Percentiles rank a stretch among this genome's conserved stretches.
phyloP scores from a whole-genome alignment of 2,329 filamentous ascomycete genomes.

The Remersonia thermophila region DNA sequence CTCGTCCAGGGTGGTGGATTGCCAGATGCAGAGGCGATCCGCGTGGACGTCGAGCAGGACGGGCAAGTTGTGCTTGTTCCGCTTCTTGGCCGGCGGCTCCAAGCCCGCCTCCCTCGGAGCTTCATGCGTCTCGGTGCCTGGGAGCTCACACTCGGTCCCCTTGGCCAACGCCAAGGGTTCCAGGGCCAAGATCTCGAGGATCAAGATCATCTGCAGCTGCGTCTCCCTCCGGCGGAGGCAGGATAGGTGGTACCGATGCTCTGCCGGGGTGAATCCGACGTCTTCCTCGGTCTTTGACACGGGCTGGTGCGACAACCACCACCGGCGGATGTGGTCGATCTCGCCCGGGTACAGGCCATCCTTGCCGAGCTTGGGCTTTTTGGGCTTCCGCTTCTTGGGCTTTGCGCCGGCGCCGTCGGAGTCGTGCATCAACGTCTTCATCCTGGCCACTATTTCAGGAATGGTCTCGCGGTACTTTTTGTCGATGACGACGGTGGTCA shows the following conservation, averaged over 20 bases:
- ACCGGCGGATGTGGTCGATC: conserved; percentile 49
- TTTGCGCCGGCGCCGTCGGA: conserved; percentile 36
- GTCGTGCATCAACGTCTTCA: conserved; percentile 43
- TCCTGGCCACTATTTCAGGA: conserved; percentile 45
- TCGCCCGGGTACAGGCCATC: conserved; percentile 58
- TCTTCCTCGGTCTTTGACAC: conserved; percentile 34
- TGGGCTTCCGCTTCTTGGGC: conserved; percentile 39
- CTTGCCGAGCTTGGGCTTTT: conserved; percentile 55
- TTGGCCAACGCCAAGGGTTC: conserved; percentile 37
- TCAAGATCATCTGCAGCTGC: conserved; percentile 66
- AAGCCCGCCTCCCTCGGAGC: conserved; percentile 23
- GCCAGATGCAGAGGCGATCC: conserved; percentile 74
- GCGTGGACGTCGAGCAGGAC: conserved; percentile 60
- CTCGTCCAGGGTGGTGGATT: conserved; percentile 57
- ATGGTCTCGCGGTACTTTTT: conserved; percentile 69
- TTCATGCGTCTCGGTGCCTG: conserved; percentile 29
- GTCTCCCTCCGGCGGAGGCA: conserved; percentile 63
- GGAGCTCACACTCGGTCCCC: conserved; percentile 36
- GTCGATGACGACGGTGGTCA: conserved; percentile 56
- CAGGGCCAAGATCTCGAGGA: conserved; percentile 63
- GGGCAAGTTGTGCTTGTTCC: conserved; percentile 50
- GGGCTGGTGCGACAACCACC: conserved; percentile 55
- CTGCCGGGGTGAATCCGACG: conserved; percentile 33
- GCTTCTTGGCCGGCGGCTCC: conserved; percentile 36
- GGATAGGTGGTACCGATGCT: conserved; percentile 50